phyloP scores from a whole-genome alignment of 306 rosid species.

The Cicer cuneatum region DNA sequence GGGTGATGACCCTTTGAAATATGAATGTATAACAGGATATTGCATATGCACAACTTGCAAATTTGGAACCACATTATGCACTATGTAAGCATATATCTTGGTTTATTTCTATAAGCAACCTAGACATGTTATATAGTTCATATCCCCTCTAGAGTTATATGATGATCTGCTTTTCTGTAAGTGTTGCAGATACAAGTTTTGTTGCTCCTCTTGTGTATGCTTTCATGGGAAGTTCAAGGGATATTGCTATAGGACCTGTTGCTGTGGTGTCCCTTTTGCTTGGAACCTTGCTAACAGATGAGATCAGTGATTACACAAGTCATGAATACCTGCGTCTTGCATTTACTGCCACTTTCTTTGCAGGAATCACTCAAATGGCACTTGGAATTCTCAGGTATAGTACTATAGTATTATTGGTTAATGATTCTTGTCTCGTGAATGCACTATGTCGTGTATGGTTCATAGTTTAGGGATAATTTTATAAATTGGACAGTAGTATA shows the following conservation, averaged over 20 bases:
- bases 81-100: slow-evolving; percentile 50
- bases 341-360: slow-evolving; percentile 83
- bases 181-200: slow-evolving; percentile 68
- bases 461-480: too few species aligned
- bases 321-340: slow-evolving; percentile 62
- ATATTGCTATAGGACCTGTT: slow-evolving; percentile 85
- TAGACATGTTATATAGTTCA: background rate
- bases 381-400: slow-evolving; percentile 69
- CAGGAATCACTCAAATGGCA: slow-evolving; percentile 71
- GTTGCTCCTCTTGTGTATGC: slow-evolving; percentile 82
- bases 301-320: slow-evolving; percentile 34
- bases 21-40: slow-evolving; percentile 37
- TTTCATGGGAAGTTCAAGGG: slow-evolving; percentile 84
- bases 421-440: too few species aligned
- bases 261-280: slow-evolving; percentile 89
- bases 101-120: background rate
- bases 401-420: too few species aligned
- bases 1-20: slow-evolving; percentile 16
- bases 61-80: slow-evolving; percentile 54
- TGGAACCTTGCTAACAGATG: slow-evolving; percentile 58
- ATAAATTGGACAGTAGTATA: too few species aligned
- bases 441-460: too few species aligned
- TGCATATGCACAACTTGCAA: slow-evolving; percentile 65
- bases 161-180: background rate
- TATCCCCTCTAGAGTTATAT: background rate